phyloP scores from a whole-genome alignment of 2,329 filamentous ascomycete species.

The Ilyonectria sp. region DNA sequence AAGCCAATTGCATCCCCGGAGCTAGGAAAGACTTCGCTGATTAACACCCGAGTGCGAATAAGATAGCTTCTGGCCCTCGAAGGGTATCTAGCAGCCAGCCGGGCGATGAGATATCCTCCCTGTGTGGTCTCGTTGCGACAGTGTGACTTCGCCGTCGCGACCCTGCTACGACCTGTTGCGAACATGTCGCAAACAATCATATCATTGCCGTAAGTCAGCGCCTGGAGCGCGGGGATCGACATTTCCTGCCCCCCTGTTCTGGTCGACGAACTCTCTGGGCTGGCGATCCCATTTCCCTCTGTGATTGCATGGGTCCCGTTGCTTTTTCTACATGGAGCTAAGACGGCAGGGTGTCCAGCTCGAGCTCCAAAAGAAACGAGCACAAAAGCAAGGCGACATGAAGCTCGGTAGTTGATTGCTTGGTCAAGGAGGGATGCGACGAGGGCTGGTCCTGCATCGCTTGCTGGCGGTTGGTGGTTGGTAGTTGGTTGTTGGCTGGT shows the following conservation, averaged over 20 bases:
- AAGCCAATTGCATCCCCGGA: conserved; percentile 20
- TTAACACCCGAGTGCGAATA: conserved; percentile 9
- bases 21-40: conserved; percentile 17
- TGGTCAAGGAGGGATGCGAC: conserved; percentile 29
- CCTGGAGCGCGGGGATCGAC: conserved; percentile 10
- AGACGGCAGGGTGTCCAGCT: not conserved
- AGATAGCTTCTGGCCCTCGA: not conserved
- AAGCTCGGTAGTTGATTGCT: conserved; percentile 24
- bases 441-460: conserved; percentile 3
- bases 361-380: conserved; percentile 29
- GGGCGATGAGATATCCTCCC: not conserved
- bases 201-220: not conserved
- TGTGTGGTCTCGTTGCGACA: too few relatives aligned
- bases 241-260: not conserved
- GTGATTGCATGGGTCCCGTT: conserved; percentile 14
- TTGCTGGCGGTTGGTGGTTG: conserved; percentile 15
- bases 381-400: conserved; percentile 27
- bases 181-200: not conserved
- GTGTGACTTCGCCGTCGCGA: too few relatives aligned
- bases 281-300: conserved; percentile 25
- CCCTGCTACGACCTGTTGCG: not conserved
- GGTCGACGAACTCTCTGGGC: conserved; percentile 8
- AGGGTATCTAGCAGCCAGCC: conserved; percentile 7
- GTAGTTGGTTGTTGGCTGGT: conserved; percentile 13
- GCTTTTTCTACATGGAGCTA: conserved; percentile 25